Evolutionary conservation across 2,329 filamentous ascomycete genomes (phyloP).

Genomic region (Epichloe bromicola): DNA sequence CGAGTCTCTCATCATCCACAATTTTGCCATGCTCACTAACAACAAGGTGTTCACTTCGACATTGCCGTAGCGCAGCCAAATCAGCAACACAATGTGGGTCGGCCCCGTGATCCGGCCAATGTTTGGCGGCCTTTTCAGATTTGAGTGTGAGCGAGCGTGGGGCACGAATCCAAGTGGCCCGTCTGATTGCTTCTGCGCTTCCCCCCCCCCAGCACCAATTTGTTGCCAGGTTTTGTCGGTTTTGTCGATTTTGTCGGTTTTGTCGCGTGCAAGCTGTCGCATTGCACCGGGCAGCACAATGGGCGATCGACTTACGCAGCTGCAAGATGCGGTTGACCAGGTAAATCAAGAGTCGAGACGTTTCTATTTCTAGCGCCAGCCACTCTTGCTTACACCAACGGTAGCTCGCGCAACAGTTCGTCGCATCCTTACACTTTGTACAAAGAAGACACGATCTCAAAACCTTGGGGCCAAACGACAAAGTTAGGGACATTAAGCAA

Average conservation of each 20-base stretch:
- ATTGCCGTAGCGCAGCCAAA: neutral
- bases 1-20: slow-evolving; percentile 5
- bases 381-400: neutral
- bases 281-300: slow-evolving; percentile 28
- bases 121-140: neutral
- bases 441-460: slow-evolving; percentile 56
- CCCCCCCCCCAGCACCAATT: neutral
- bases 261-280: neutral
- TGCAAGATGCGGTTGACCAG: slow-evolving; percentile 77
- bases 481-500: slow-evolving; percentile 45
- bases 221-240: neutral
- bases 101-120: slow-evolving; percentile 12
- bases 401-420: slow-evolving; percentile 56
- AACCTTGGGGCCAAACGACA: slow-evolving; percentile 43
- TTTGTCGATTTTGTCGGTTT: neutral
- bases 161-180: no score
- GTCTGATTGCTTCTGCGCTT: no score
- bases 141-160: no score
- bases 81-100: slow-evolving; percentile 4
- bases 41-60: slow-evolving; percentile 26
- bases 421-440: slow-evolving; percentile 53
- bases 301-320: slow-evolving; percentile 66
- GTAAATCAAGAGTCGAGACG: slow-evolving; percentile 25
- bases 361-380: slow-evolving; percentile 2
- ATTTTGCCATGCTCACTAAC: slow-evolving; percentile 11